Evolutionary conservation across 73 alveolate species (phyloP).

Genomic region (Blepharisma stoltei): DNA sequence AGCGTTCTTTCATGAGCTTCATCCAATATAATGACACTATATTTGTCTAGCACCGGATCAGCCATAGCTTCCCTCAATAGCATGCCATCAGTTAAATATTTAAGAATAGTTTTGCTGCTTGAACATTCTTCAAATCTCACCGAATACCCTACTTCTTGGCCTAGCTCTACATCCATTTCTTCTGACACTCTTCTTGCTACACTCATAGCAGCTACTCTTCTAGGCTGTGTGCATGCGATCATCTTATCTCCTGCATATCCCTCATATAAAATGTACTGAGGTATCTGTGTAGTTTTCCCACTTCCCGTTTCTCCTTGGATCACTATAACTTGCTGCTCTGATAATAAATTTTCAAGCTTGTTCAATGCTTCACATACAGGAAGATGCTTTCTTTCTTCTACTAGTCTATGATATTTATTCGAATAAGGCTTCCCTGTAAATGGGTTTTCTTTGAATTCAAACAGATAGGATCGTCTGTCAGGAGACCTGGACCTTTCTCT

Average conservation of each 20-base stretch:
- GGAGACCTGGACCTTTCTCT: conserved; percentile 29
- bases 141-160: conserved; percentile 98
- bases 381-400: conserved; percentile 78
- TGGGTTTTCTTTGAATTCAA: not conserved
- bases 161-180: conserved; percentile 97
- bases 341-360: conserved; percentile 73
- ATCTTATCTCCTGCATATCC: conserved; percentile 23
- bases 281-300: conserved; percentile 98
- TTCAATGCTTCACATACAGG: conserved; percentile 97
- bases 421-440: conserved; percentile 70
- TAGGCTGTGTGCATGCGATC: conserved; percentile 98
- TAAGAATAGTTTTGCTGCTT: conserved; percentile 78
- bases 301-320: conserved; percentile 98
- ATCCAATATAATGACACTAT: conserved; percentile 94
- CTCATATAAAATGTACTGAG: conserved; percentile 70
- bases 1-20: conserved; percentile 99
- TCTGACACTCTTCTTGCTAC: conserved; percentile 78
- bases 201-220: conserved; percentile 99
- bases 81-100: conserved; percentile 98
- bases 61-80: conserved; percentile 96
- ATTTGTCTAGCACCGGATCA: conserved; percentile 81
- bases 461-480: not conserved
- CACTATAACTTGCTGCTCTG: conserved; percentile 76
- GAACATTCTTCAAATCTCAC: conserved; percentile 98
- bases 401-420: conserved; percentile 54